phyloP scores from a whole-genome alignment of 495 filamentous ascomycete genomes.

The Aspergillus ellipticus region DNA sequence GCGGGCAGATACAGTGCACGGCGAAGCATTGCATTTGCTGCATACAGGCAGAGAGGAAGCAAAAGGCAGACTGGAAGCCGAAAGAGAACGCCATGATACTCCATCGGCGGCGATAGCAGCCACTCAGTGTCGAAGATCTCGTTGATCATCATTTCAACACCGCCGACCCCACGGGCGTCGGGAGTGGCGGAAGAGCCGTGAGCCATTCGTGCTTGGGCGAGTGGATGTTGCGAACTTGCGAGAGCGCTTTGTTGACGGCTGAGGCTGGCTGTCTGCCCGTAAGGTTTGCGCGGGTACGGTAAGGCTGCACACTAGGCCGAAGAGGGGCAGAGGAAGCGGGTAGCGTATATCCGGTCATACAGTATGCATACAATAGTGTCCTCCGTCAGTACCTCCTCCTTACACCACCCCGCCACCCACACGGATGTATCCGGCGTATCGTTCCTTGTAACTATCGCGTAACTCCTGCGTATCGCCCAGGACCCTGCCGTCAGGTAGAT shows the following conservation, averaged over 20 bases:
- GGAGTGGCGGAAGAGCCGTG: neutral
- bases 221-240: neutral
- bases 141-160: constrained; percentile 1
- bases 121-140: neutral
- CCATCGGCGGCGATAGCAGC: neutral
- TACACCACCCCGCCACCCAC: neutral
- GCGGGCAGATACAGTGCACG: neutral
- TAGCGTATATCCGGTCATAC: neutral
- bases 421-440: neutral
- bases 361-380: neutral
- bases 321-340: neutral
- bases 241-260: neutral
- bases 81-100: neutral
- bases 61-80: neutral
- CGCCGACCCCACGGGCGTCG: neutral
- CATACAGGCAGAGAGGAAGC: too few relatives aligned
- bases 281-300: neutral
- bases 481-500: neutral
- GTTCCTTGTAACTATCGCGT: neutral
- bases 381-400: neutral
- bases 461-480: neutral
- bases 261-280: neutral
- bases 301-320: neutral
- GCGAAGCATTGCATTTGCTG: neutral
- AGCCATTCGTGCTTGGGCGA: neutral